Conservation (phyloP, 2,329 filamentous ascomycete species). For the Dryadomyces quercivorus region DNA sequence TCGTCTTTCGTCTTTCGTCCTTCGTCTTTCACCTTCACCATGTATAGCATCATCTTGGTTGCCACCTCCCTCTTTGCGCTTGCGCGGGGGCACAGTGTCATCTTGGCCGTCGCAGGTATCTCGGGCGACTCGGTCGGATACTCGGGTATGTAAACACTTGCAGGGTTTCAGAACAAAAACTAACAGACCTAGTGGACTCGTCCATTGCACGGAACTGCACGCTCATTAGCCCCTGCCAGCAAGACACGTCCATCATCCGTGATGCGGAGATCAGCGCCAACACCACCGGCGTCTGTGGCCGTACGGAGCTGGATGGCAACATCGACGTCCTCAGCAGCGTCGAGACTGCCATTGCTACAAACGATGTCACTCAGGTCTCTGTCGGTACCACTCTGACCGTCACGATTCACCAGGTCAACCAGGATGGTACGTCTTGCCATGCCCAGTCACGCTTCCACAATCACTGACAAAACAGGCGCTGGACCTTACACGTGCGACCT, state of each 20-base stretch:
- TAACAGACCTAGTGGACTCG: neutral
- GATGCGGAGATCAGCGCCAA: constrained; percentile 2
- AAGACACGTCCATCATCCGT: constrained; percentile 4
- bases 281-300: constrained; percentile 1
- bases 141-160: neutral
- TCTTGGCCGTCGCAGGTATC: neutral
- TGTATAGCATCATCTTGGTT: neutral
- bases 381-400: constrained; percentile 2
- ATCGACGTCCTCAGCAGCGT: constrained; percentile 1
- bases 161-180: neutral
- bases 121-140: neutral
- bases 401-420: constrained; percentile 4
- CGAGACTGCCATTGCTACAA: neutral
- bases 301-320: constrained; percentile 4
- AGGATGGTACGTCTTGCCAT: neutral
- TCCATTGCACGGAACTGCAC: constrained; percentile 5
- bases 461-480: neutral
- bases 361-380: neutral
- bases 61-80: neutral
- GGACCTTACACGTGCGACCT: constrained; percentile 2
- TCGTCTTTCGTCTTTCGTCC: neutral
- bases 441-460: neutral
- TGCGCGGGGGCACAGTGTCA: neutral
- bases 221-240: constrained; percentile 4
- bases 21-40: neutral